Conservation (phyloP, 768 basidiomycete genomes). For the Boletus reticulatus region DNA sequence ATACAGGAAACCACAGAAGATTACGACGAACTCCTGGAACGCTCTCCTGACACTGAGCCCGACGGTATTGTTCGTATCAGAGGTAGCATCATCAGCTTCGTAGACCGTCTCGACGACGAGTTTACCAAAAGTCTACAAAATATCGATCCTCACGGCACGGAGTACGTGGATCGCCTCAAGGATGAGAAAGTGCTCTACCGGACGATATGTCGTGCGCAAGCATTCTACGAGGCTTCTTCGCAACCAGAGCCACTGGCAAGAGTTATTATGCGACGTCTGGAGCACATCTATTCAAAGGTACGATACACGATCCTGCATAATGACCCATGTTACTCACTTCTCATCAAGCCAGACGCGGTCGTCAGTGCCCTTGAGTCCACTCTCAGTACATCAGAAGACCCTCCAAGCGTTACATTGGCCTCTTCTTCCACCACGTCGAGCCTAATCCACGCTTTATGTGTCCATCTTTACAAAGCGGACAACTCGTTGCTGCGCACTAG, state of each 20-base stretch:
- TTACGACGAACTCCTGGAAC: slow-evolving; percentile 88
- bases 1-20: slow-evolving; percentile 87
- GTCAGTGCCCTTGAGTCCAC: slow-evolving; percentile 85
- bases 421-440: slow-evolving; percentile 56
- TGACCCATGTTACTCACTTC: slow-evolving; percentile 3
- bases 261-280: slow-evolving; percentile 91
- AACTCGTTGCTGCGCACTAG: slow-evolving; percentile 92
- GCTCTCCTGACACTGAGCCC: slow-evolving; percentile 68
- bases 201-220: slow-evolving; percentile 90
- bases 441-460: slow-evolving; percentile 88
- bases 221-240: slow-evolving; percentile 81
- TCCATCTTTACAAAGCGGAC: slow-evolving; percentile 89
- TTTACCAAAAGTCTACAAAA: slow-evolving; percentile 97
- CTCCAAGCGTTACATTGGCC: slow-evolving; percentile 60
- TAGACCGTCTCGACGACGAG: slow-evolving; percentile 96
- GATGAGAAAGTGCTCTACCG: slow-evolving; percentile 94
- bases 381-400: slow-evolving; percentile 54
- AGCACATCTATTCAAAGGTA: slow-evolving; percentile 99
- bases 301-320: neutral
- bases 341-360: slow-evolving; percentile 83
- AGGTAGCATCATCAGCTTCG: slow-evolving; percentile 93
- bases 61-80: slow-evolving; percentile 81
- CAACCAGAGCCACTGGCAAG: slow-evolving; percentile 80
- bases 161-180: slow-evolving; percentile 95
- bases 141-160: slow-evolving; percentile 98